Conservation (phyloP, 1,284 basidiomycete species). For the Earliella scabrosa region DNA sequence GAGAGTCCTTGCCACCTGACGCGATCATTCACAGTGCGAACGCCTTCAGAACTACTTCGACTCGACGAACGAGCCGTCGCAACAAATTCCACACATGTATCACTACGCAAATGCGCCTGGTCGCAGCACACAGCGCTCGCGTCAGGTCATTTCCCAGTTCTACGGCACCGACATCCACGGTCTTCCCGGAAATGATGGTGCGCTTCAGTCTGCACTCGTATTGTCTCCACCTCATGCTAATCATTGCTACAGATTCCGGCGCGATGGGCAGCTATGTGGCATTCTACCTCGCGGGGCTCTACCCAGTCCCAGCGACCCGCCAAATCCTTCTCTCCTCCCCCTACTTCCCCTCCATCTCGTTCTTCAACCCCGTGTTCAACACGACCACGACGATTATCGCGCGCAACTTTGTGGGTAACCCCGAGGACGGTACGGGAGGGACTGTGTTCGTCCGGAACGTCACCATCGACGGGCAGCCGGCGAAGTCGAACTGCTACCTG, state of each 20-base stretch:
- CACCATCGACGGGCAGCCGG: constrained; percentile 55
- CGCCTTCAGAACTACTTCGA: constrained; percentile 58
- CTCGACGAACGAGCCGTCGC: constrained; percentile 63
- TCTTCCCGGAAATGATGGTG: constrained; percentile 67
- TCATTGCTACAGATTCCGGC: constrained; percentile 41
- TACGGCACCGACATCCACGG: constrained; percentile 60
- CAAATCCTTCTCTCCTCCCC: constrained; percentile 67
- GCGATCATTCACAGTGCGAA: no score
- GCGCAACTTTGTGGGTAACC: constrained; percentile 57
- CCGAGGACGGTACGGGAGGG: constrained; percentile 51
- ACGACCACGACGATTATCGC: constrained; percentile 59
- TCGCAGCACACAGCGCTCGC: constrained; percentile 57
- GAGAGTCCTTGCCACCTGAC: no score
- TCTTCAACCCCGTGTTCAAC: constrained; percentile 61
- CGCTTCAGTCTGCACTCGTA: constrained; percentile 10
- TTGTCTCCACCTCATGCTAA: not conserved
- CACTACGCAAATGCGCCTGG: constrained; percentile 65
- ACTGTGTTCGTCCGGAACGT: constrained; percentile 63
- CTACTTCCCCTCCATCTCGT: constrained; percentile 62
- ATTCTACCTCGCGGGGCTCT: constrained; percentile 64
- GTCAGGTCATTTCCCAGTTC: constrained; percentile 55
- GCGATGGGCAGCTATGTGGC: constrained; percentile 73
- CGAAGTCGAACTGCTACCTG: constrained; percentile 63
- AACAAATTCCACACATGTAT: constrained; percentile 69
- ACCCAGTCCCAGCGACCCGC: constrained; percentile 62